Evolutionary conservation across 169 alveolate genomes (phyloP).

Genomic region (Perkinsus chesapeaki): DNA sequence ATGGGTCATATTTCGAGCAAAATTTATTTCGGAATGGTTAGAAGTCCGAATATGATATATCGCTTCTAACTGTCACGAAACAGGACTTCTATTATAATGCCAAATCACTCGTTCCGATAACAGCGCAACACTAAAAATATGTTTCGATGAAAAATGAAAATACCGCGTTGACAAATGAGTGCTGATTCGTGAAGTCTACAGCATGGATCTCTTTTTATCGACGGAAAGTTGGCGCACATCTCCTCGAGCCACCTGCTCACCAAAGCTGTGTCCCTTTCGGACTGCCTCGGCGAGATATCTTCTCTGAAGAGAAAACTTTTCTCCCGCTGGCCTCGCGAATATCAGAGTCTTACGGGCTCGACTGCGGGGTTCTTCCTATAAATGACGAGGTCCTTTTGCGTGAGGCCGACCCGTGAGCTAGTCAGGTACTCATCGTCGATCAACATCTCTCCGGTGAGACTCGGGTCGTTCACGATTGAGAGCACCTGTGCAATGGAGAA

Average conservation of each 20-base stretch:
- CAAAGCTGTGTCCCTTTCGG: neutral
- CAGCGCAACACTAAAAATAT: too few relatives aligned
- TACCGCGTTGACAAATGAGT: too few relatives aligned
- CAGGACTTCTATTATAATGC: too few relatives aligned
- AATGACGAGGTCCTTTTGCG: neutral
- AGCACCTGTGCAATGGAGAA: neutral
- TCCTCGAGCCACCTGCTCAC: neutral
- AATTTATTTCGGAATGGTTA: too few relatives aligned
- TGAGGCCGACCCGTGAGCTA: neutral
- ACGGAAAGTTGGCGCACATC: neutral
- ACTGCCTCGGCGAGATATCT: neutral
- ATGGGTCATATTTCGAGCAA: too few relatives aligned
- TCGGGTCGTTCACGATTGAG: neutral
- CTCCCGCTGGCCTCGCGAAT: too few relatives aligned
- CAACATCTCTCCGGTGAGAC: neutral
- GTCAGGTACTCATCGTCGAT: conserved; percentile 12
- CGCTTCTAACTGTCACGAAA: too few relatives aligned
- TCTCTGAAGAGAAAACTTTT: neutral
- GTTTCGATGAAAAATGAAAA: too few relatives aligned
- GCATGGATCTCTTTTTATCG: neutral
- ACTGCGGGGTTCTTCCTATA: neutral
- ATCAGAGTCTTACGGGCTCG: conserved; percentile 6
- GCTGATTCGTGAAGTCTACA: too few relatives aligned
- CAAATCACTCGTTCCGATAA: too few relatives aligned
- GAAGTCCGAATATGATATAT: too few relatives aligned